A percentile compares a stretch with the other conserved stretches of the same genome.
These are phyloP conservation scores for Heterobasidion irregulare DNA, from an alignment of 1,284 basidiomycete genomes.

Conservation along the genomic window DNA sequence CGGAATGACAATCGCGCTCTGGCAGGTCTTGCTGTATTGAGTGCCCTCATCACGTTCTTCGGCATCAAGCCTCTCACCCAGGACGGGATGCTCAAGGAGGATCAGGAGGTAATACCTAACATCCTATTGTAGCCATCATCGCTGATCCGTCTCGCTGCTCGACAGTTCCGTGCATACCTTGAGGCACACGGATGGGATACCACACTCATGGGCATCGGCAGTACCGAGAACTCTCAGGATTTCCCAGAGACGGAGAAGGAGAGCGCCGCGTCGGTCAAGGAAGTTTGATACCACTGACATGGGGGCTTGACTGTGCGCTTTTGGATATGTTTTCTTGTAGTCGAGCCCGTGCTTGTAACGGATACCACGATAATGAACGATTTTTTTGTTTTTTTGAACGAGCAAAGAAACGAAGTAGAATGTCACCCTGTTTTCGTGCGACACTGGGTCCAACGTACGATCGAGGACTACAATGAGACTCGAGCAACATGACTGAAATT, in stretches of 20 bases:
- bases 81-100: conserved; percentile 78
- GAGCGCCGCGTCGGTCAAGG: background rate
- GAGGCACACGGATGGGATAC: conserved; percentile 73
- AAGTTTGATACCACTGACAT: background rate
- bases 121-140: no score
- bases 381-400: no score
- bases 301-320: background rate
- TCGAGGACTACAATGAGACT: no score
- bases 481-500: no score
- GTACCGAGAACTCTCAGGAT: background rate
- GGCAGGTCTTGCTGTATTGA: conserved; percentile 64
- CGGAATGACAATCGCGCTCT: background rate
- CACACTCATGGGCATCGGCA: conserved; percentile 45
- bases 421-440: no score
- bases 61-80: conserved; percentile 70
- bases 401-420: no score
- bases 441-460: no score
- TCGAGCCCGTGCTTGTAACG: background rate
- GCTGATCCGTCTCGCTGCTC: background rate
- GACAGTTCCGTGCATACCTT: conserved; percentile 76
- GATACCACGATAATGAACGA: no score
- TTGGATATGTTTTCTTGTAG: background rate
- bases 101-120: conserved; percentile 39
- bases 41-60: conserved; percentile 66
- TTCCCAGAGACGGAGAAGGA: background rate